Evolutionary conservation across 176 grass and related monocot genomes (phyloP).

Genomic region (Guadua angustifolia): DNA sequence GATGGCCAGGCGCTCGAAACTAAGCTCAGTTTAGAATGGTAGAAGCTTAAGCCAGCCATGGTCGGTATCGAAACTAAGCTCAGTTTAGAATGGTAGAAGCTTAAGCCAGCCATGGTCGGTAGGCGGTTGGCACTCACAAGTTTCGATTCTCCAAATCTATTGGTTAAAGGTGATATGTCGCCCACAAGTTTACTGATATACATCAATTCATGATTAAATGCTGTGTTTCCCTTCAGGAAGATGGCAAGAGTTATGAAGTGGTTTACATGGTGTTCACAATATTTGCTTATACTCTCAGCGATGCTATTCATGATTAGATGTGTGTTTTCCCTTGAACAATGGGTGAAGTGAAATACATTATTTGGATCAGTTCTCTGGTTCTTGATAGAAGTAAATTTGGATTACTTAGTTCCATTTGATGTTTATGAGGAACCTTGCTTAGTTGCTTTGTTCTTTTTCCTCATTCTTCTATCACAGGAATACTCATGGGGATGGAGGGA

Average conservation of each 20-base stretch:
- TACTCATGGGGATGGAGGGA: conserved; percentile 52
- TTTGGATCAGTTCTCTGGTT: background rate
- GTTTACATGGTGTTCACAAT: background rate
- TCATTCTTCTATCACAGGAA: conserved; percentile 52
- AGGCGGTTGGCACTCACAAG: too few relatives aligned
- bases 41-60: too few relatives aligned
- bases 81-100: too few relatives aligned
- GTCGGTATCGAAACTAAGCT: too few relatives aligned
- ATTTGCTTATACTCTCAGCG: background rate
- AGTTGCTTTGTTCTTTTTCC: background rate
- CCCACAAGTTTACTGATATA: too few relatives aligned
- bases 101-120: too few relatives aligned
- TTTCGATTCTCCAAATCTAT: too few relatives aligned
- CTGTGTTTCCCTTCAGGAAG: background rate
- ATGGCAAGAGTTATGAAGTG: background rate
- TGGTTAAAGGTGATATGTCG: too few relatives aligned
- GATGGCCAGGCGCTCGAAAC: too few relatives aligned
- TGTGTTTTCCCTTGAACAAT: background rate
- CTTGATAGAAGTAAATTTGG: background rate
- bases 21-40: too few relatives aligned
- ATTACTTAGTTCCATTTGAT: conserved; percentile 13
- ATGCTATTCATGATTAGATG: conserved; percentile 27
- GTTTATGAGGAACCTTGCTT: background rate
- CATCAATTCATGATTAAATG: too few relatives aligned
- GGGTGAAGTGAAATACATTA: background rate